Evolutionary conservation across 768 basidiomycete genomes (phyloP).

Genomic region (Xerocomellus intermedius): DNA sequence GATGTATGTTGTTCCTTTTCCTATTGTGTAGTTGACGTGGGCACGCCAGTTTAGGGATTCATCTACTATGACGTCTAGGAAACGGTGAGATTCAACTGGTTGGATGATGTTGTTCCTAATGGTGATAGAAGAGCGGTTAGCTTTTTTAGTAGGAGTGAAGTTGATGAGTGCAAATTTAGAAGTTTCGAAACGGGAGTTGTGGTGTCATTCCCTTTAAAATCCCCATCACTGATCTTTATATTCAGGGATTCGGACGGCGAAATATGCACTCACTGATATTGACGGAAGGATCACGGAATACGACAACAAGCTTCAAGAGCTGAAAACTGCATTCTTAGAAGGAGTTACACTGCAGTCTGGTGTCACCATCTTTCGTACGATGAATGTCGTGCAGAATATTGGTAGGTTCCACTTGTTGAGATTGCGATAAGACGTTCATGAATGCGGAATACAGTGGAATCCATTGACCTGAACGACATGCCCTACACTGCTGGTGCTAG

Average conservation of each 20-base stretch:
- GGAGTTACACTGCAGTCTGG: no score
- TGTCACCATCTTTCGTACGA: no score
- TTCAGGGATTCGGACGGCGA: background rate
- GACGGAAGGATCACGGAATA: background rate
- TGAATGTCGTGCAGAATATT: no score
- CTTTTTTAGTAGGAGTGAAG: background rate
- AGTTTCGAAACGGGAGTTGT: slow-evolving; percentile 26
- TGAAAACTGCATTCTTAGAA: background rate
- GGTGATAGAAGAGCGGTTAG: background rate
- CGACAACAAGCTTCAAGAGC: background rate
- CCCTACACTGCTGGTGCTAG: background rate
- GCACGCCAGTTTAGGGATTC: background rate
- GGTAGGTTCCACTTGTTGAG: no score
- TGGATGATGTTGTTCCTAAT: background rate
- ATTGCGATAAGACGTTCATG: background rate
- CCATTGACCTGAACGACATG: background rate
- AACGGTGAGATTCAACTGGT: background rate
- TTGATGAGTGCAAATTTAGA: slow-evolving; percentile 21
- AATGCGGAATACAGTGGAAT: background rate
- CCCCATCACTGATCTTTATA: background rate
- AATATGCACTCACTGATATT: background rate
- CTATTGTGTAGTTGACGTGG: background rate
- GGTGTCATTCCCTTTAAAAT: no score
- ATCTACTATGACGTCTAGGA: background rate
- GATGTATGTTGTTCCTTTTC: background rate